phyloP scores from a whole-genome alignment of 2,329 filamentous ascomycete species.

The Epichloe glyceriae region DNA sequence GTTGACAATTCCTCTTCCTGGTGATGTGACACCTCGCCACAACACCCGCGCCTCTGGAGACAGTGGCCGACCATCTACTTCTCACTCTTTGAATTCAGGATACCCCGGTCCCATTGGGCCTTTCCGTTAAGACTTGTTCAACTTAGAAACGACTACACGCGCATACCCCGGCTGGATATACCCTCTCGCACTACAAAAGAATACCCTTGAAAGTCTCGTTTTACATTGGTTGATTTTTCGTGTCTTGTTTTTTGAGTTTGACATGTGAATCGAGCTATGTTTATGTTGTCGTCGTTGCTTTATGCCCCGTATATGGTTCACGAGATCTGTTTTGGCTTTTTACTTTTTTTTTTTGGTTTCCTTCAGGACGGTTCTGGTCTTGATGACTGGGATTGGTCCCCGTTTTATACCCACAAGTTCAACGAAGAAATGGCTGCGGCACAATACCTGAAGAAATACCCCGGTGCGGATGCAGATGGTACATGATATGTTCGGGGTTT shows the following conservation, averaged over 20 bases:
- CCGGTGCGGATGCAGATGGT: constrained; percentile 5
- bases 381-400: constrained; percentile 20
- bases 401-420: constrained; percentile 23
- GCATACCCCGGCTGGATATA: constrained; percentile 54
- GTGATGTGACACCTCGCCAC: constrained; percentile 75
- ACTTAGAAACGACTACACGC: constrained; percentile 34
- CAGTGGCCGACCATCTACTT: constrained; percentile 84
- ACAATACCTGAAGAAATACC: constrained; percentile 21
- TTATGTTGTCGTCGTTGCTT: constrained; percentile 6
- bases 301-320: constrained; percentile 2
- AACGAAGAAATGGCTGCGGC: constrained; percentile 16
- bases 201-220: constrained; percentile 32
- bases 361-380: constrained; percentile 14
- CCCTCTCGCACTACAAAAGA: constrained; percentile 45
- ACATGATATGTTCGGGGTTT: not conserved
- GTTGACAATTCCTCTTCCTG: constrained; percentile 53
- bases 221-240: constrained; percentile 2
- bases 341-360: constrained; percentile 8
- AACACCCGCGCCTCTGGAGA: constrained; percentile 74
- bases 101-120: constrained; percentile 86
- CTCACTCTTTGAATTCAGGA: constrained; percentile 91
- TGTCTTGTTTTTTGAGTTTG: not conserved
- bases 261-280: constrained; percentile 5
- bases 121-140: constrained; percentile 63
- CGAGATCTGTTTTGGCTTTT: constrained; percentile 6